Evolutionary conservation across 768 basidiomycete species (phyloP), one percentile per base, ranked within the genome.

Genomic region (Termitomyces sp.): DNA sequence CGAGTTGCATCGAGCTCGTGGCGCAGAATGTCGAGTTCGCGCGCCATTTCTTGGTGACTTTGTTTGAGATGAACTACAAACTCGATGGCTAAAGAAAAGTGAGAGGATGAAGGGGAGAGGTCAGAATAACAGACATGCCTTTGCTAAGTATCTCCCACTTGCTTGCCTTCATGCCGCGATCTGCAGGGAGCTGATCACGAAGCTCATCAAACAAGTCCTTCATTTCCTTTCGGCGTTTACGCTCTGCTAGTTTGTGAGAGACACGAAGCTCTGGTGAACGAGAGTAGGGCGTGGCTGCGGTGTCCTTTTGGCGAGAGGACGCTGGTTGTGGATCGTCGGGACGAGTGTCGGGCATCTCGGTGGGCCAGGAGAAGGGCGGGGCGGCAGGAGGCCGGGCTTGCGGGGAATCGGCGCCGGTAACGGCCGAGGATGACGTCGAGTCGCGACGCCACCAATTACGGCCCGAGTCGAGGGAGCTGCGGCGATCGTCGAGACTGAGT

Each of bases 71-170:
- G 81, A 34, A 74, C 70, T 46, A 97, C 89, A 71, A 90, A 93
- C 69, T 96, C 93, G 65, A 96, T 93, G 28, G 94, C 93, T 89
- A 28, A 28, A 28, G n/a, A n/a, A 28, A 3, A 7, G 58, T 45
- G 50, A 37, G 40, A 28, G 56, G 45, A 45, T 30, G 52, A 55
- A 51, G 57, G 17, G 37, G 50, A 44, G 38, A 45, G 54, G 51
- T 4, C 1, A 9, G 10, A 9, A 8, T 21, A 56, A 35, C 55
- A 38, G 38, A 68, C 79, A 60, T 61, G 91, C 95, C 91, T 85
- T 97, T 96, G 71, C 87, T 95, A 34, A 99, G 73, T 58, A 98
- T 98, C 75, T 99, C 97, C 97, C 96, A 98, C 74, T 99, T 99
- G 74, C 91, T 94, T 19, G 93, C 89, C 67, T 98, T 98, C 85